Evolutionary conservation across 805 yeast genomes (phyloP).

Genomic region (Wickerhamomyces chambardii): DNA sequence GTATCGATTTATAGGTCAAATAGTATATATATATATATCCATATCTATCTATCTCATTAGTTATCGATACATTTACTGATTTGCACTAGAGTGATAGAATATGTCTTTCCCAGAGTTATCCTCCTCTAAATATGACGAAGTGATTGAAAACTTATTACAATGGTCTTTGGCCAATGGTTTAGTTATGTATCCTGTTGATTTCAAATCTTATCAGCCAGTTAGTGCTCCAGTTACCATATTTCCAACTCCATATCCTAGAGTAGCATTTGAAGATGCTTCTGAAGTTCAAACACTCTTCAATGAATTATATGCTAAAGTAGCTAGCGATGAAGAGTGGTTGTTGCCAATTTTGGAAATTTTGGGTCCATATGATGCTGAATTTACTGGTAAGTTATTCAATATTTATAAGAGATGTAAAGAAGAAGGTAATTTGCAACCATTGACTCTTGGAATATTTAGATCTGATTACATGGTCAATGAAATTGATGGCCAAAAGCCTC

Average conservation of each 20-base stretch:
- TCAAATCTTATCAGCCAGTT: slow-evolving; percentile 30
- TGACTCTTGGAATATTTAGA: slow-evolving; percentile 79
- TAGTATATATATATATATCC: no score
- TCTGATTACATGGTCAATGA: slow-evolving; percentile 76
- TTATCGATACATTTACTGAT: no score
- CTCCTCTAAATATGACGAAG: slow-evolving; percentile 14
- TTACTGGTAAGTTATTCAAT: slow-evolving; percentile 73
- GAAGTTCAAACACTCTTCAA: slow-evolving; percentile 63
- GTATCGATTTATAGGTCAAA: no score
- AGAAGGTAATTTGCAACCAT: slow-evolving; percentile 47
- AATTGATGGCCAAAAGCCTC: slow-evolving; percentile 28
- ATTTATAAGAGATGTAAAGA: slow-evolving; percentile 41
- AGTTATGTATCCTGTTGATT: slow-evolving; percentile 67
- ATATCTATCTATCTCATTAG: no score
- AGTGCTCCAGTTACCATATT: slow-evolving; percentile 84
- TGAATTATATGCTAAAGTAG: slow-evolving; percentile 60
- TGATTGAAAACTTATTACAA: slow-evolving; percentile 47
- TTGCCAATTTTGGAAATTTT: slow-evolving; percentile 41
- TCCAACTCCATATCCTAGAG: slow-evolving; percentile 82
- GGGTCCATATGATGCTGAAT: slow-evolving; percentile 55
- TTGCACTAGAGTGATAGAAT: no score
- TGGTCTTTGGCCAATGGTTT: slow-evolving; percentile 79
- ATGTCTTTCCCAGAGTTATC: slow-evolving; percentile 20
- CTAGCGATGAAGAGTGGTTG: slow-evolving; percentile 58
- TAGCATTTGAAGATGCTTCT: slow-evolving; percentile 58